A percentile compares a stretch with the other conserved stretches of the same genome.
phyloP scores from a whole-genome alignment of 148 eudicot species.

The Selenicereus undatus region DNA sequence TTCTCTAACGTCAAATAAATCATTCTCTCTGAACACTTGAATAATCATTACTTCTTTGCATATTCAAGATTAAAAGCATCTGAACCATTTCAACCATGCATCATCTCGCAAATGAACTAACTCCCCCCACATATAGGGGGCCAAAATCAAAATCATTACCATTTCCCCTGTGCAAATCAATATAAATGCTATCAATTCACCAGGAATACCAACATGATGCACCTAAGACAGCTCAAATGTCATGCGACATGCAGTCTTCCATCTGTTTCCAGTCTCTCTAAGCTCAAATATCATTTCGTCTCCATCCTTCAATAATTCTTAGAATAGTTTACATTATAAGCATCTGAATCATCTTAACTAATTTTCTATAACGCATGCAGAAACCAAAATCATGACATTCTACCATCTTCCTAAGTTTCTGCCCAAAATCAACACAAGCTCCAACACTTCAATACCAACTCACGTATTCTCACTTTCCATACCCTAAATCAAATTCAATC shows the following conservation, averaged over 20 bases:
- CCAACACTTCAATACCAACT: not conserved
- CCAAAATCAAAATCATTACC: not conserved
- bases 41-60: not conserved
- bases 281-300: not conserved
- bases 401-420: not conserved
- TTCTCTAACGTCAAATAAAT: not conserved
- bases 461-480: not conserved
- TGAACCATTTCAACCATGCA: not conserved
- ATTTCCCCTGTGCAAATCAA: not conserved
- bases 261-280: not conserved
- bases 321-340: not conserved
- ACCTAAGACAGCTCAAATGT: not conserved
- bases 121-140: not conserved
- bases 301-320: not conserved
- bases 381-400: not conserved
- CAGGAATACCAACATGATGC: not conserved
- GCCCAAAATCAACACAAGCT: not conserved
- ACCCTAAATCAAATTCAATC: constrained; percentile 1
- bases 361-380: not conserved
- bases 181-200: not conserved
- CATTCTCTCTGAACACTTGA: not conserved
- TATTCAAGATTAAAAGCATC: not conserved
- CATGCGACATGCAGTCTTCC: not conserved
- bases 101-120: not conserved
- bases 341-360: constrained; percentile 4